Evolutionary conservation across 2,329 filamentous ascomycete species (phyloP).

Genomic region (Diaporthe velutina): DNA sequence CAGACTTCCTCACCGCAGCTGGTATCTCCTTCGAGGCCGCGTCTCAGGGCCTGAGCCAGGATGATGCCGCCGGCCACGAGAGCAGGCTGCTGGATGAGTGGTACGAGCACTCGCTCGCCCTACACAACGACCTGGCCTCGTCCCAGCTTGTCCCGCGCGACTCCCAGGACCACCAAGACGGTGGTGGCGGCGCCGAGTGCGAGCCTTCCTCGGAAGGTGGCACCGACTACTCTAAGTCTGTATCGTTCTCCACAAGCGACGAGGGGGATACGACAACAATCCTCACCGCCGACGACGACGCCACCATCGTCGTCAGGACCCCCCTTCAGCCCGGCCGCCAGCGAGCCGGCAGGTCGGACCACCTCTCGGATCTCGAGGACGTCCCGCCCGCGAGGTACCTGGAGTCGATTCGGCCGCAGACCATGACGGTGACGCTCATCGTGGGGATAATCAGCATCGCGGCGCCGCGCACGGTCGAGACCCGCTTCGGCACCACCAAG

Average conservation of each 20-base stretch:
- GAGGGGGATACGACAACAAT: conserved; percentile 43
- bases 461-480: conserved; percentile 75
- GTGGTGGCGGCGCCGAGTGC: conserved; percentile 41
- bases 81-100: conserved; percentile 70
- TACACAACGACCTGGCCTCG: conserved; percentile 75
- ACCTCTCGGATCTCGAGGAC: conserved; percentile 74
- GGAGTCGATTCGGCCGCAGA: conserved; percentile 78
- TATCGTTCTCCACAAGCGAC: not conserved
- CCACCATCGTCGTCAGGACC: conserved; percentile 41
- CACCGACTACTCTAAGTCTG: conserved; percentile 27
- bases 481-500: conserved; percentile 71
- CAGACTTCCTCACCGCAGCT: conserved; percentile 63
- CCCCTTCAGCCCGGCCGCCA: conserved; percentile 42
- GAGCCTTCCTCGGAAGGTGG: conserved; percentile 55
- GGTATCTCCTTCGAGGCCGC: conserved; percentile 51
- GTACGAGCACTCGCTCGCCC: conserved; percentile 81
- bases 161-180: not conserved
- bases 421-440: conserved; percentile 85
- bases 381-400: conserved; percentile 78
- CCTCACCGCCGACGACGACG: conserved; percentile 42
- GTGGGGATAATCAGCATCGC: conserved; percentile 82
- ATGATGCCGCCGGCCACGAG: conserved; percentile 36
- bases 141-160: conserved; percentile 63
- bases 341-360: conserved; percentile 51
- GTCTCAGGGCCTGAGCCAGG: conserved; percentile 34